Base-by-base conservation (phyloP, 495 filamentous ascomycete species). In the Podospora fimiseda region DNA sequence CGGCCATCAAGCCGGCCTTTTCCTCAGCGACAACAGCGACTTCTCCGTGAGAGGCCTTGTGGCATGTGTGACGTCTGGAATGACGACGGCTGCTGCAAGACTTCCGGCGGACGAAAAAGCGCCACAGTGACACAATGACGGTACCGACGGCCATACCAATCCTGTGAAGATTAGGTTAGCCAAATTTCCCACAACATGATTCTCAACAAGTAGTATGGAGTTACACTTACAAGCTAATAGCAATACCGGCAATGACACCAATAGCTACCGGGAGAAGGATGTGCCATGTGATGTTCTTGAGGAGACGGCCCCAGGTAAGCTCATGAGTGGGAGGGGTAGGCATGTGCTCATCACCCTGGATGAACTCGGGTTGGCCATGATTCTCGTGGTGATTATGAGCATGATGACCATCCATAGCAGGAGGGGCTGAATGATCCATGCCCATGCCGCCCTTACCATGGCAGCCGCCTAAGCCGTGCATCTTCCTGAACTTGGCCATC, bases 141-240 rank as follows among this genome's bases (percentile, higher is more conserved):
- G 72, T 72, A 16, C 77, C 76, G 54, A 76, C 64, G 18, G 75
- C 59, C 75, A 80, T 80, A 33, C 76, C 76, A 45, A 80, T 56
- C 23, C 73, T 74, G 36, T 9, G 16, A 2, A 0, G 9, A n/a
- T n/a, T n/a, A n/a, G n/a, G n/a, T n/a, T n/a, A n/a, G n/a, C n/a
- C n/a, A n/a, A n/a, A n/a, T n/a, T n/a, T n/a, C n/a, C n/a, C n/a
- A n/a, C n/a, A n/a, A n/a, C n/a, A n/a, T n/a, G n/a, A n/a, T n/a
- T n/a, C n/a, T n/a, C n/a, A n/a, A n/a, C n/a, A n/a, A n/a, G n/a
- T n/a, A n/a, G n/a, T n/a, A 9, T 41, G 4, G 20, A 19, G 11
- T 36, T 21, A 44, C 50, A 69, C 74, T 66, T 65, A 75, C 74
- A 78, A 57, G 68, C 75, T 76, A 43, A 74, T 70, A 42, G 64